Conservation (phyloP, 2,329 filamentous ascomycete species). For the Chaetoscypha palmicola region DNA sequence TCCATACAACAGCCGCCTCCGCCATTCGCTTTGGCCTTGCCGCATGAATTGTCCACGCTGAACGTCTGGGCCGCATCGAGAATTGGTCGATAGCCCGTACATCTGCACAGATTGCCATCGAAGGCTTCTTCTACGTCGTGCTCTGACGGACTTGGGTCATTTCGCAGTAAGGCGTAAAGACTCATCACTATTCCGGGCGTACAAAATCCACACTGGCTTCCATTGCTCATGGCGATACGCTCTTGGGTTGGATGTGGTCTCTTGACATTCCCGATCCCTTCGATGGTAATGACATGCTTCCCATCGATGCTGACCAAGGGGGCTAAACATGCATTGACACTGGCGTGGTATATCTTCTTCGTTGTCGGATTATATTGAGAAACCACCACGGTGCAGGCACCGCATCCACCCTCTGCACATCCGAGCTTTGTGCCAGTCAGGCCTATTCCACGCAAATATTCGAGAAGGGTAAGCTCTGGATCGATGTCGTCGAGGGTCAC, state of each 20-base stretch:
- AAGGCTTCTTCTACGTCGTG: conserved; percentile 92
- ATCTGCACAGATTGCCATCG: conserved; percentile 89
- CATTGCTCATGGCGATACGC: conserved; percentile 82
- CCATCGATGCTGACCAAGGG: conserved; percentile 90
- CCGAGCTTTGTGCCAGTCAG: conserved; percentile 94
- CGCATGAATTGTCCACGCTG: conserved; percentile 43
- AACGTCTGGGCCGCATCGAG: conserved; percentile 92
- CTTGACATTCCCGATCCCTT: conserved; percentile 86
- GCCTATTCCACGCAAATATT: conserved; percentile 88
- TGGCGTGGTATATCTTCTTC: conserved; percentile 89
- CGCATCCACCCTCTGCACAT: conserved; percentile 93
- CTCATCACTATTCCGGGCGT: conserved; percentile 98
- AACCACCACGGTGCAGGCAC: conserved; percentile 91
- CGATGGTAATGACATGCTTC: conserved; percentile 96
- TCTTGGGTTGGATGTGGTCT: conserved; percentile 86
- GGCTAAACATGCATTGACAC: conserved; percentile 91
- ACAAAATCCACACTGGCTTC: conserved; percentile 89
- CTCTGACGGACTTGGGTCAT: conserved; percentile 69
- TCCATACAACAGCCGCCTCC: conserved; percentile 67
- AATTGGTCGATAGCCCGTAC: conserved; percentile 91
- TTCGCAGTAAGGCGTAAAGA: conserved; percentile 84
- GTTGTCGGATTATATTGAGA: conserved; percentile 84
- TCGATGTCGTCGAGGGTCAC: conserved; percentile 81
- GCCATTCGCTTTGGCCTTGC: conserved; percentile 42
- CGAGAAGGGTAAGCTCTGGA: conserved; percentile 83